Percentiles rank a stretch among this genome's conserved stretches.
These are phyloP conservation scores for Chlamydomonas sphaeroides DNA, from an alignment of 139 green algal species.

Conservation along the genomic window DNA sequence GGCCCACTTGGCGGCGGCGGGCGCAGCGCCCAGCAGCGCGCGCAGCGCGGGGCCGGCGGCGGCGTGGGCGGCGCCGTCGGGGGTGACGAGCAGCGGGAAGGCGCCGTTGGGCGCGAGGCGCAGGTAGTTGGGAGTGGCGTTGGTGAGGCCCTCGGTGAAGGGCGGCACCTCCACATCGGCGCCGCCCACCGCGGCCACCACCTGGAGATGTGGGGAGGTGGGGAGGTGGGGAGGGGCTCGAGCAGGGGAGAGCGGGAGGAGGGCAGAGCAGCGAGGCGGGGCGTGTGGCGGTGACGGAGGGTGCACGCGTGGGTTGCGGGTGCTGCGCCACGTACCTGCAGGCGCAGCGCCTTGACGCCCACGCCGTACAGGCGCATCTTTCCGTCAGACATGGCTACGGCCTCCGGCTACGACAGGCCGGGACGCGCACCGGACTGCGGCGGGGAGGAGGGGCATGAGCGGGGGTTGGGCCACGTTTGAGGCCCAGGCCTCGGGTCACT, in stretches of 20 bases:
- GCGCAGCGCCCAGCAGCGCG: background rate
- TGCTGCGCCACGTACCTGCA: conserved; percentile 5
- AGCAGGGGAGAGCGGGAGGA: no score
- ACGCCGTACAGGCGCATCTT: conserved; percentile 39
- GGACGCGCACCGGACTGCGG: no score
- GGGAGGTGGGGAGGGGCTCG: no score
- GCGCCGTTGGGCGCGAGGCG: conserved; percentile 42
- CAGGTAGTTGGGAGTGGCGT: conserved; percentile 62
- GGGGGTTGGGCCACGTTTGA: no score
- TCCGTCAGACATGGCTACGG: conserved; percentile 12
- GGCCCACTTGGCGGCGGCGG: conserved; percentile 40
- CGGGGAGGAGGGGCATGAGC: no score
- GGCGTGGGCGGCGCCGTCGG: conserved; percentile 8
- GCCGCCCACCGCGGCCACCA: conserved; percentile 43
- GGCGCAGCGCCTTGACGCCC: conserved; percentile 32
- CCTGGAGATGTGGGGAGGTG: no score
- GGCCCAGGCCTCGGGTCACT: no score
- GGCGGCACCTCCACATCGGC: conserved; percentile 46
- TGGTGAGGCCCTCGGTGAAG: conserved; percentile 61
- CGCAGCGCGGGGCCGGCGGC: background rate
- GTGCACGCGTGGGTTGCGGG: no score
- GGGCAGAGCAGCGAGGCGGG: no score
- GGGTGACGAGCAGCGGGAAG: conserved; percentile 46
- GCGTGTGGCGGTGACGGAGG: no score
- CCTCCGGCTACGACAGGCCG: no score